Percentiles rank a stretch among this genome's conserved stretches.
phyloP scores from a whole-genome alignment of 2,329 filamentous ascomycete genomes.

The Cladophialophora bantiana region DNA sequence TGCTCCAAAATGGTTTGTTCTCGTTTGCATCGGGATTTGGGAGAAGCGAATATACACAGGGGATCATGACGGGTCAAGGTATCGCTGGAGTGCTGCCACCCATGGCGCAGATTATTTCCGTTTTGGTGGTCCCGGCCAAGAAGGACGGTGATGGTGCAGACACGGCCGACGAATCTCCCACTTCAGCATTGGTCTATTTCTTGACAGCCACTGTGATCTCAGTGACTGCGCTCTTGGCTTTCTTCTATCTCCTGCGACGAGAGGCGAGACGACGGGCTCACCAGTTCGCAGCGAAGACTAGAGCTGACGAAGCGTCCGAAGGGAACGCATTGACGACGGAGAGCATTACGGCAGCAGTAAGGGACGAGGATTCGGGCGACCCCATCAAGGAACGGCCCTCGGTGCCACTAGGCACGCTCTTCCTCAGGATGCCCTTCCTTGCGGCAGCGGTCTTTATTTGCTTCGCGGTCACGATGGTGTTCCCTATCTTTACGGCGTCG shows the following conservation, averaged over 20 bases:
- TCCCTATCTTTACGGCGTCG: constrained; percentile 85
- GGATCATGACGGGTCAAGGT: constrained; percentile 93
- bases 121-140: constrained; percentile 68
- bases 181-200: constrained; percentile 88
- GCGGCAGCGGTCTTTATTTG: constrained; percentile 78
- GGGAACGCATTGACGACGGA: constrained; percentile 36
- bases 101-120: constrained; percentile 83
- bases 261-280: constrained; percentile 43
- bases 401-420: constrained; percentile 69
- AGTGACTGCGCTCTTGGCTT: constrained; percentile 71
- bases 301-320: constrained; percentile 34
- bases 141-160: constrained; percentile 44
- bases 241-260: constrained; percentile 73
- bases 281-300: constrained; percentile 29
- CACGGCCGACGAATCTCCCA: constrained; percentile 59
- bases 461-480: constrained; percentile 89
- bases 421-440: constrained; percentile 80
- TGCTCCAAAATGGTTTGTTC: constrained; percentile 94
- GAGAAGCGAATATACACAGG: constrained; percentile 88
- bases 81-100: constrained; percentile 89
- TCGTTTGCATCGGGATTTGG: constrained; percentile 89
- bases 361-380: constrained; percentile 37
- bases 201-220: constrained; percentile 83
- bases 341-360: constrained; percentile 49
- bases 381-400: constrained; percentile 48